Percentiles rank a stretch among this genome's conserved stretches.
Evolutionary conservation across 2,329 filamentous ascomycete genomes (phyloP).

Genomic region (Thelonectria discophora): DNA sequence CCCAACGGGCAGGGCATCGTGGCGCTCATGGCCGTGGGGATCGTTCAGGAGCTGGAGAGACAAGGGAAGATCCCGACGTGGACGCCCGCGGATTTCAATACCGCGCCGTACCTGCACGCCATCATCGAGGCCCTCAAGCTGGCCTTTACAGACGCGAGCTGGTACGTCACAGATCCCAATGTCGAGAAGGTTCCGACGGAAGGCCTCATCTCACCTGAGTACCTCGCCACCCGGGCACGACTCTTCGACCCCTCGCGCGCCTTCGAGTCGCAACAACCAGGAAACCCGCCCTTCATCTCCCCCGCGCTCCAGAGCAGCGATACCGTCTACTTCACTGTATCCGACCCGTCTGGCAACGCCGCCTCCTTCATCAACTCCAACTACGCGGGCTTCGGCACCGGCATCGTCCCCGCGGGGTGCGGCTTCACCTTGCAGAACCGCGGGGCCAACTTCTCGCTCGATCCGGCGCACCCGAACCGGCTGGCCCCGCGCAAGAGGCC

Average conservation of each 20-base stretch:
- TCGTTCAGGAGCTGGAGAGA: constrained; percentile 85
- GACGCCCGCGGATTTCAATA: constrained; percentile 78
- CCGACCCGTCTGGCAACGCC: constrained; percentile 84
- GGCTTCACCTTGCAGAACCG: constrained; percentile 97
- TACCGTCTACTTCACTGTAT: constrained; percentile 92
- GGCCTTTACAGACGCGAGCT: constrained; percentile 87
- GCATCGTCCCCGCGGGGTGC: constrained; percentile 84
- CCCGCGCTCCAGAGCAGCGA: constrained; percentile 88
- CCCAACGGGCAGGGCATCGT: constrained; percentile 97
- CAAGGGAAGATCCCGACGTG: constrained; percentile 79
- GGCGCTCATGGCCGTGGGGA: constrained; percentile 91
- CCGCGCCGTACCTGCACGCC: constrained; percentile 80
- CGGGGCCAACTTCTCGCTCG: constrained; percentile 83
- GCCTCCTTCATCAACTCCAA: constrained; percentile 98
- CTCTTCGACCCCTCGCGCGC: constrained; percentile 67
- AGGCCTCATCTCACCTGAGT: constrained; percentile 74
- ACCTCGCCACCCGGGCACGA: constrained; percentile 74
- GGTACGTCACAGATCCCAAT: constrained; percentile 89
- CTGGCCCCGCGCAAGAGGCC: constrained; percentile 85
- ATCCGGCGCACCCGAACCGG: constrained; percentile 77
- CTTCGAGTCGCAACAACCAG: constrained; percentile 71
- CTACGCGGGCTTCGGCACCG: constrained; percentile 88
- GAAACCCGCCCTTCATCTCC: constrained; percentile 61
- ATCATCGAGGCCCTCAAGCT: constrained; percentile 89
- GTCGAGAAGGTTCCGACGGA: constrained; percentile 73